Conservation (phyloP, 2,329 filamentous ascomycete species). For the Fusarium compactum region DNA sequence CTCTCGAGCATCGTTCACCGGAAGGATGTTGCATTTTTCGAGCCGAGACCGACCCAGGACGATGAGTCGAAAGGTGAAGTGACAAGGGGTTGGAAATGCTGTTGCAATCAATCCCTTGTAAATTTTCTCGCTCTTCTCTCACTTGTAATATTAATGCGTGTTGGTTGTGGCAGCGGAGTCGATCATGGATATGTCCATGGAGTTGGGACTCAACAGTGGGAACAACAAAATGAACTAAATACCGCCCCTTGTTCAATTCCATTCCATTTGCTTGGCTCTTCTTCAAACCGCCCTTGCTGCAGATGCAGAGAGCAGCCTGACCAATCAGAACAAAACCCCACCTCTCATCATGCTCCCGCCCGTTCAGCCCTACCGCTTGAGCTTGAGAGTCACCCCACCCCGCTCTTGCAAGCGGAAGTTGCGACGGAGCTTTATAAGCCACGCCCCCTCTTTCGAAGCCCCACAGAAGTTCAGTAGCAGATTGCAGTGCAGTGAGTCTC, state of each 20-base stretch:
- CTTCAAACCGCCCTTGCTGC: slow-evolving; percentile 11
- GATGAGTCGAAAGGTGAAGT: background rate
- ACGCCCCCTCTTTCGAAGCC: slow-evolving; percentile 17
- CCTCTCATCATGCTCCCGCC: slow-evolving; percentile 40
- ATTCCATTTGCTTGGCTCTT: background rate
- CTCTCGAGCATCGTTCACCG: slow-evolving; percentile 7
- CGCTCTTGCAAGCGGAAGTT: slow-evolving; percentile 6
- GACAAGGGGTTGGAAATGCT: slow-evolving; percentile 6
- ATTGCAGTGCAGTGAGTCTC: background rate
- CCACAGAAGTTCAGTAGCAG: slow-evolving; percentile 15
- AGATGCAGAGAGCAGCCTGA: background rate
- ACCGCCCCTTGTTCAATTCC: background rate
- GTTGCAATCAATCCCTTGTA: background rate
- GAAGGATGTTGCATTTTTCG: slow-evolving; percentile 29
- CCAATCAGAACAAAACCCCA: slow-evolving; percentile 26
- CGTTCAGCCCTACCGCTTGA: slow-evolving; percentile 44
- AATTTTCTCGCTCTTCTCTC: background rate
- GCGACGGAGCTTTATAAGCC: slow-evolving; percentile 5
- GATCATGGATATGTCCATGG: slow-evolving; percentile 20
- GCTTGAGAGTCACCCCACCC: slow-evolving; percentile 3
- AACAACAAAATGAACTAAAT: background rate
- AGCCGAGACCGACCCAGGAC: background rate
- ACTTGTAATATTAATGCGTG: background rate
- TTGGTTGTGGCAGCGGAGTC: slow-evolving; percentile 4
- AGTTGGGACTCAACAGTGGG: slow-evolving; percentile 13